Percentiles rank a stretch among this genome's conserved stretches.
Conservation (phyloP, 2,329 filamentous ascomycete species). For the Herpotrichia juniperi region DNA sequence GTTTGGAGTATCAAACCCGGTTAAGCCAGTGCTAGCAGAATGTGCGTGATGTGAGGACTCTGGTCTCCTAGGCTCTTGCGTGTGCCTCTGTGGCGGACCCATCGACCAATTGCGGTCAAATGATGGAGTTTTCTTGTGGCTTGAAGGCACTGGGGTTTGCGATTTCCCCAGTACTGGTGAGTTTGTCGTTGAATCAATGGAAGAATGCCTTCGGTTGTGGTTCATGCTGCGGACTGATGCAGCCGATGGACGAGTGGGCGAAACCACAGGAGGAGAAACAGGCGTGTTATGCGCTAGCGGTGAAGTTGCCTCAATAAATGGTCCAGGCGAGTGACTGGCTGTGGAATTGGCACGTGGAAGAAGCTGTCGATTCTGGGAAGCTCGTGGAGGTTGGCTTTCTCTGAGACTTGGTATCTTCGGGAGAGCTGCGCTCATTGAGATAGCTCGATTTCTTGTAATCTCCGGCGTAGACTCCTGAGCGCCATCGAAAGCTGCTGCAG, state of each 20-base stretch:
- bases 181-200: slow-evolving; percentile 70
- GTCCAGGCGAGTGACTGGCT: slow-evolving; percentile 34
- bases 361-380: slow-evolving; percentile 30
- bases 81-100: slow-evolving; percentile 45
- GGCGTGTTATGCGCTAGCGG: slow-evolving; percentile 53
- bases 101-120: slow-evolving; percentile 66
- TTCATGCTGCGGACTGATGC: slow-evolving; percentile 82
- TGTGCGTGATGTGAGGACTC: slow-evolving; percentile 42
- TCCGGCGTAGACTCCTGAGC: slow-evolving; percentile 50
- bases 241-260: slow-evolving; percentile 69
- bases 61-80: slow-evolving; percentile 31
- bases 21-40: slow-evolving; percentile 35
- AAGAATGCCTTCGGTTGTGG: slow-evolving; percentile 86
- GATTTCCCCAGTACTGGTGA: slow-evolving; percentile 34
- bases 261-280: slow-evolving; percentile 47
- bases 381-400: slow-evolving; percentile 37
- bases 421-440: slow-evolving; percentile 48
- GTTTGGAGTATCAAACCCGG: slow-evolving; percentile 23
- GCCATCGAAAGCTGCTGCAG: slow-evolving; percentile 50
- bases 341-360: slow-evolving; percentile 40
- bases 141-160: slow-evolving; percentile 22
- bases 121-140: slow-evolving; percentile 62
- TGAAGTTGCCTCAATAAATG: slow-evolving; percentile 45
- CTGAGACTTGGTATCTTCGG: slow-evolving; percentile 46
- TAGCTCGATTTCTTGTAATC: slow-evolving; percentile 52